Evolutionary conservation across 2,329 filamentous ascomycete species (phyloP), one percentile per base, ranked within the genome.

Genomic region (Chalaropsis ovoidea): DNA sequence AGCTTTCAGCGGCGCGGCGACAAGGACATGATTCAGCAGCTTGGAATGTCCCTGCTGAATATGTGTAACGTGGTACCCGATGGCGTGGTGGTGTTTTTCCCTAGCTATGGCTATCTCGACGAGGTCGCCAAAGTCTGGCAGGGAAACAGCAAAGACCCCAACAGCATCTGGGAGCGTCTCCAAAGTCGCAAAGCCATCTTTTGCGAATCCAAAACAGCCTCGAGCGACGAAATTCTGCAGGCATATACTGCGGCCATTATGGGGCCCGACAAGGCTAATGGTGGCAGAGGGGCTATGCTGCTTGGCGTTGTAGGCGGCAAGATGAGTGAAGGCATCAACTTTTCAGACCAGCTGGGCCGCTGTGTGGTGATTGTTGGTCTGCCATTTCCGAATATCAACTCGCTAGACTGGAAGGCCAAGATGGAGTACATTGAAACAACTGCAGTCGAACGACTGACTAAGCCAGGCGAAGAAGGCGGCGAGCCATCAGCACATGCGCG

Each of bases 241-340:
- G 80, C 84, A 17, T 99, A 97, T 74, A 84, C 83, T 7, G 75
- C 81, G 27, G 85, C 87, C 2, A 86, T 97, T 45, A 72, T 83
- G 1, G 22, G 11, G 5, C 64, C 68, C 3, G 35, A 42, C 19
- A 54, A 31, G 31, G 76, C 79, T 74, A 70, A 76, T 72, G 49
- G 80, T 74, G 65, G 68, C 4, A 68, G 65, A 49, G 92, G 92
- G 0, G 93, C 89, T 0, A 77, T 97, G 0, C 81, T 99, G 0
- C 82, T 99, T 31, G 92, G 90, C 64, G 92, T 99, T 2, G 87
- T 99, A 2, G 93, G 93, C 65, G 94, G 94, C 15, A 95, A 93
- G 70, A 87, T 99, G 77, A 95, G 90, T 67, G 94, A 99, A 76
- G 94, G 94, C 69, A 99, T 99, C 77, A 99, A 99, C 76, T 99